Conservation (phyloP, 148 eudicot genomes). For the Silene latifolia region DNA sequence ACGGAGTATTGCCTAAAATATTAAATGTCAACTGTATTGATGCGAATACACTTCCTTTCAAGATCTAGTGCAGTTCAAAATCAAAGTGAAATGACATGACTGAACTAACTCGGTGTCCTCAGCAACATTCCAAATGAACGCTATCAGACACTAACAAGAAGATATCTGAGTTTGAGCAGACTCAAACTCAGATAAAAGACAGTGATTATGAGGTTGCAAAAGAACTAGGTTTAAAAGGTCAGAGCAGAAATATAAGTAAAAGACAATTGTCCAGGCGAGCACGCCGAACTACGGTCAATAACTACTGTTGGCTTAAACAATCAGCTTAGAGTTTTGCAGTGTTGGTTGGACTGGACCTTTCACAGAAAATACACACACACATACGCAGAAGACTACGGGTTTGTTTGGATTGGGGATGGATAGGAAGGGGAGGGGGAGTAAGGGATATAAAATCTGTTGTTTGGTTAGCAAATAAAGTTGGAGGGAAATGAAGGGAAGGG, state of each 20-base stretch:
- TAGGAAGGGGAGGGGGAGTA: neutral
- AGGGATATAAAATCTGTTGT: neutral
- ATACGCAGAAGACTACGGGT: neutral
- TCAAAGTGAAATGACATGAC: neutral
- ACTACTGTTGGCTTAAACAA: neutral
- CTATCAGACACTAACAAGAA: neutral
- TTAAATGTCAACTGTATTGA: neutral
- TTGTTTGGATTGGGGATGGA: neutral
- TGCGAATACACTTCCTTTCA: neutral
- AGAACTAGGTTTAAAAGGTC: neutral
- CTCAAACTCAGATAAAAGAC: neutral
- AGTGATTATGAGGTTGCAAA: neutral
- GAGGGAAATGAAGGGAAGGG: too few relatives aligned
- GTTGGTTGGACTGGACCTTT: neutral
- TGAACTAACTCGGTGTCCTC: neutral
- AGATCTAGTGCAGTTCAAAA: neutral
- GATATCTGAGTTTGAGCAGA: neutral
- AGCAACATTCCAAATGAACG: neutral
- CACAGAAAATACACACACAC: neutral
- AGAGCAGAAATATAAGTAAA: too few relatives aligned
- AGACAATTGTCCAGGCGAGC: too few relatives aligned
- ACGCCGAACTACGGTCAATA: neutral
- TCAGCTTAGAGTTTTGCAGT: neutral
- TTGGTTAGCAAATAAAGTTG: too few relatives aligned
- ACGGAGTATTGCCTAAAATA: neutral